These are phyloP conservation scores for Cladorrhinum samala DNA, from an alignment of 495 filamentous ascomycete genomes.

Conservation along the genomic window DNA sequence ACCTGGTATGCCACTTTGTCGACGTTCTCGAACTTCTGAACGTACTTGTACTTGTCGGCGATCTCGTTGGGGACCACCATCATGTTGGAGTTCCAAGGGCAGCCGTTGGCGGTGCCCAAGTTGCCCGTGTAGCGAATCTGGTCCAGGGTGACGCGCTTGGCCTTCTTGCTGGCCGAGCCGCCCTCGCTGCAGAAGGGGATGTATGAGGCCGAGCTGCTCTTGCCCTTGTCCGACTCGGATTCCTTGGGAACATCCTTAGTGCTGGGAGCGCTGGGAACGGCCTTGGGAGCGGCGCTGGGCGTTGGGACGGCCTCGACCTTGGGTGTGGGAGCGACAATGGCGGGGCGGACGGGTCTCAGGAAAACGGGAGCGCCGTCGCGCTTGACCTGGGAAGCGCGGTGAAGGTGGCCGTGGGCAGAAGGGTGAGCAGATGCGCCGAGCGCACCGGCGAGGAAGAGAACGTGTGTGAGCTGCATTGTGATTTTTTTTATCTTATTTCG, in stretches of 20 bases:
- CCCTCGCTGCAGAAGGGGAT: slow-evolving; percentile 24
- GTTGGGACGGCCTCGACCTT: slow-evolving; percentile 5
- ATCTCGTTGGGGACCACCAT: slow-evolving; percentile 32
- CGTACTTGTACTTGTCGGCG: slow-evolving; percentile 31
- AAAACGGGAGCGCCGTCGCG: slow-evolving; percentile 11
- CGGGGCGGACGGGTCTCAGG: slow-evolving; percentile 22
- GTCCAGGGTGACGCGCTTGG: slow-evolving; percentile 31
- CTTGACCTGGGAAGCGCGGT: slow-evolving; percentile 22
- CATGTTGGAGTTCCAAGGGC: slow-evolving; percentile 32
- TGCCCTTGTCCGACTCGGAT: background rate
- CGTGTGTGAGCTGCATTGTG: slow-evolving; percentile 26
- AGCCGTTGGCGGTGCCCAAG: slow-evolving; percentile 22
- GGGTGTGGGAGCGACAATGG: slow-evolving; percentile 8
- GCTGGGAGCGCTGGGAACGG: background rate
- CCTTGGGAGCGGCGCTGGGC: slow-evolving; percentile 1
- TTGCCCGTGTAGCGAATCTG: slow-evolving; percentile 34
- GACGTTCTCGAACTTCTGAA: slow-evolving; percentile 32
- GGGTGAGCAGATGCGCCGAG: slow-evolving; percentile 25
- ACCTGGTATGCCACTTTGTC: slow-evolving; percentile 21
- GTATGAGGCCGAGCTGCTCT: background rate
- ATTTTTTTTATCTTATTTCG: background rate
- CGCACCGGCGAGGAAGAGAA: slow-evolving; percentile 26
- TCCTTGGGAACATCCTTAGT: background rate
- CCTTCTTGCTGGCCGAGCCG: slow-evolving; percentile 12
- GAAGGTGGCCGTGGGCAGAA: slow-evolving; percentile 29